These are phyloP conservation scores for Blastocystis sp. DNA, from an alignment of 352 stramenopile genomes.

Conservation along the genomic window DNA sequence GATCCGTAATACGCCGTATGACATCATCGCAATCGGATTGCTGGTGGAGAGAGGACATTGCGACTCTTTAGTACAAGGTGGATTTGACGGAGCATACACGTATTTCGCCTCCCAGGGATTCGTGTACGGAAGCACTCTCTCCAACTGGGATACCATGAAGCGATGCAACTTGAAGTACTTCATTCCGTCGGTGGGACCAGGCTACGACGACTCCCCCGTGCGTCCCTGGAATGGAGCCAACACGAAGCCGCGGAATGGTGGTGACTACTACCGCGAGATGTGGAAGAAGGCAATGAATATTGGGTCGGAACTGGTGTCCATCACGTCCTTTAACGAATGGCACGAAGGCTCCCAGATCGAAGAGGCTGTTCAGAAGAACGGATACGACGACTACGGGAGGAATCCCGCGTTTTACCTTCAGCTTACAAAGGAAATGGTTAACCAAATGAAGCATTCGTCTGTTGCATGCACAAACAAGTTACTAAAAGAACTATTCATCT, in stretches of 20 bases:
- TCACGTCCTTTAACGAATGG: slow-evolving; percentile 61
- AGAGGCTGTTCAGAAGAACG: slow-evolving; percentile 29
- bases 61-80: not conserved
- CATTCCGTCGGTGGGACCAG: slow-evolving; percentile 51
- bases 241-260: slow-evolving; percentile 21
- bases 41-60: slow-evolving; percentile 28
- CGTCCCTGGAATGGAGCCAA: slow-evolving; percentile 59
- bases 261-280: slow-evolving; percentile 58
- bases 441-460: not conserved
- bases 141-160: slow-evolving; percentile 39
- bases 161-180: not conserved
- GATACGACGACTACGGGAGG: slow-evolving; percentile 39
- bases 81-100: slow-evolving; percentile 58
- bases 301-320: slow-evolving; percentile 14
- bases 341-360: slow-evolving; percentile 61
- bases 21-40: slow-evolving; percentile 56
- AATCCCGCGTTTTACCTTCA: slow-evolving; percentile 53
- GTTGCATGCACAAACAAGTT: not conserved
- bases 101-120: slow-evolving; percentile 58
- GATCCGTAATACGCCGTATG: slow-evolving; percentile 55
- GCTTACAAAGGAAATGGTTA: slow-evolving; percentile 30
- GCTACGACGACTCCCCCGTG: slow-evolving; percentile 49
- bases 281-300: slow-evolving; percentile 51
- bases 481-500: slow-evolving; percentile 20
- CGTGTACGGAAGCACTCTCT: slow-evolving; percentile 44